Percentiles rank a stretch among this genome's conserved stretches.
phyloP scores from a whole-genome alignment of 1,139 yeast genomes.

The Diutina mesorugosa region DNA sequence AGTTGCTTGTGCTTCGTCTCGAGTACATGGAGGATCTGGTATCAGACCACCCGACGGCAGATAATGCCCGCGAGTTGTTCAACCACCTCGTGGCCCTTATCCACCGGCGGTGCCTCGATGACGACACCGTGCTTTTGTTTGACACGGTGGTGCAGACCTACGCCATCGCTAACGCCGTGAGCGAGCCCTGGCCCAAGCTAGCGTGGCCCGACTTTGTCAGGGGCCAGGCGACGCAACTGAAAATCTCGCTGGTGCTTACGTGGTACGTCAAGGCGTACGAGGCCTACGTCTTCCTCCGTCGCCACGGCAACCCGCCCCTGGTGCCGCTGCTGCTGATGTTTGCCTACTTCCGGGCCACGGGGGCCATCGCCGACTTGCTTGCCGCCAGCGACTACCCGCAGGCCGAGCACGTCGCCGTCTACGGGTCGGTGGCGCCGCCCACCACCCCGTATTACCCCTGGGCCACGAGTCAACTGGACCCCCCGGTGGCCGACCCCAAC shows the following conservation, averaged over 20 bases:
- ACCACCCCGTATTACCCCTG: neutral
- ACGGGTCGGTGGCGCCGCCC: neutral
- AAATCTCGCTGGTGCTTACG: neutral
- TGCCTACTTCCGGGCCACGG: neutral
- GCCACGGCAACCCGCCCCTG: neutral
- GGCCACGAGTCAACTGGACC: no score
- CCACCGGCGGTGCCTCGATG: neutral
- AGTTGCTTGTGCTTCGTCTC: neutral
- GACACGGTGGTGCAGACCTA: neutral
- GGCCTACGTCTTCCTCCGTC: neutral
- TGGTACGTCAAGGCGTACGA: neutral
- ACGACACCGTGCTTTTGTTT: neutral
- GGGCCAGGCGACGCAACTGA: neutral
- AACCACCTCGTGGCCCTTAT: neutral
- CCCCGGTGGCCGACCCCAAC: neutral
- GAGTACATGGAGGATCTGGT: neutral
- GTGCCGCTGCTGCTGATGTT: neutral
- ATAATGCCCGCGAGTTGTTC: neutral
- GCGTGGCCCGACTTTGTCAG: neutral
- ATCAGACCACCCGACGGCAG: neutral
- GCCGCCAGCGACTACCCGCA: neutral
- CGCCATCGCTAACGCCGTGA: neutral
- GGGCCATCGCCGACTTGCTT: neutral
- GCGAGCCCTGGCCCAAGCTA: conserved; percentile 1
- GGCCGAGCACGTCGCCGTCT: neutral